Conservation (phyloP, 2,329 filamentous ascomycete genomes). For the Epichloe aotearoae region DNA sequence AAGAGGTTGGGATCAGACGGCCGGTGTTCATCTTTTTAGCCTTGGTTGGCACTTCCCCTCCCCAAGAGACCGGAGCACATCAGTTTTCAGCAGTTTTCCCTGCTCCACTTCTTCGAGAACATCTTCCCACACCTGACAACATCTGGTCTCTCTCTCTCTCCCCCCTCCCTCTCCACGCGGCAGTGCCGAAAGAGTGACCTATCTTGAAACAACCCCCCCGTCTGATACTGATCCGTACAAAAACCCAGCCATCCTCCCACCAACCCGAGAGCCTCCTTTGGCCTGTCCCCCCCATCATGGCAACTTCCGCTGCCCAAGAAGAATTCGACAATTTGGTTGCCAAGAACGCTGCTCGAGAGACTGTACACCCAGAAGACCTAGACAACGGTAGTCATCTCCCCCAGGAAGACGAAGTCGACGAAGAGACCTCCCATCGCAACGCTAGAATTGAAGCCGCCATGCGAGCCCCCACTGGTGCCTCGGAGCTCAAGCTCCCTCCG, state of each 20-base stretch:
- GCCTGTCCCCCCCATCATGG: slow-evolving; percentile 29
- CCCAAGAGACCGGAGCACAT: neutral
- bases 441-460: slow-evolving; percentile 49
- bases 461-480: slow-evolving; percentile 44
- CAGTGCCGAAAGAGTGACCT: neutral
- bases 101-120: slow-evolving; percentile 21
- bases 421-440: slow-evolving; percentile 41
- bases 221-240: neutral
- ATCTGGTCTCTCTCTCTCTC: neutral
- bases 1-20: neutral
- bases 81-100: neutral
- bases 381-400: slow-evolving; percentile 29
- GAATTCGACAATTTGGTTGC: slow-evolving; percentile 52
- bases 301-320: slow-evolving; percentile 50
- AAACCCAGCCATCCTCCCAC: neutral
- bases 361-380: slow-evolving; percentile 45
- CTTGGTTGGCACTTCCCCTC: no score
- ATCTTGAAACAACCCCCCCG: neutral
- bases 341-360: slow-evolving; percentile 35
- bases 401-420: slow-evolving; percentile 42
- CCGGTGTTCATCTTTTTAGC: no score
- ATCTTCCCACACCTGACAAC: slow-evolving; percentile 12
- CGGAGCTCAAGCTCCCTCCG: slow-evolving; percentile 46
- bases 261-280: neutral
- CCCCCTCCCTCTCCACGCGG: slow-evolving; percentile 3